phyloP scores from a whole-genome alignment of 2,329 filamentous ascomycete genomes.

The Ustulina deusta region DNA sequence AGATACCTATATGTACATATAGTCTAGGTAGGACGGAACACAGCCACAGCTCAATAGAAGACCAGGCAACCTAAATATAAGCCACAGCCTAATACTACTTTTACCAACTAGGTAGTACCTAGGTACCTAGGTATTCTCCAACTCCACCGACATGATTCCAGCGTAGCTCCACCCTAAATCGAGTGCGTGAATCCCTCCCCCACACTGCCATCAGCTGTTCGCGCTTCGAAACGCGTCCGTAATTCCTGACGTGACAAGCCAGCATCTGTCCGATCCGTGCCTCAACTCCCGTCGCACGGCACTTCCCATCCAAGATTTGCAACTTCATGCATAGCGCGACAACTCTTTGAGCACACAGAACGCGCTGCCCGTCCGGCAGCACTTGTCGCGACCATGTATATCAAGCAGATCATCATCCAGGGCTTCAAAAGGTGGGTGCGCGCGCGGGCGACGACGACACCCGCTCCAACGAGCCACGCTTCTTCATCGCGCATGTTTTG shows the following conservation, averaged over 20 bases:
- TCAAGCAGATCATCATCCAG: slow-evolving; percentile 99
- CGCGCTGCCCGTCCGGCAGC: slow-evolving; percentile 53
- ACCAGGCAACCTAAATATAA: too few species aligned
- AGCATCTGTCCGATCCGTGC: slow-evolving; percentile 28
- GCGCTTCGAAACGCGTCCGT: slow-evolving; percentile 47
- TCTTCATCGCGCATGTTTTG: slow-evolving; percentile 27
- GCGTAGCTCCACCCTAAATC: slow-evolving; percentile 19
- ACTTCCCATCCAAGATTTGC: slow-evolving; percentile 13
- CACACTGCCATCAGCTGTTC: slow-evolving; percentile 37
- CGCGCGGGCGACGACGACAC: slow-evolving; percentile 41
- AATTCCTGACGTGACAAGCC: slow-evolving; percentile 46
- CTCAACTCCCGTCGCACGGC: slow-evolving; percentile 40
- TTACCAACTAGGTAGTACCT: background rate
- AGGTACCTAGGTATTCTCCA: background rate
- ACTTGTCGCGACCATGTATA: slow-evolving; percentile 77
- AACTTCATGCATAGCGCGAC: slow-evolving; percentile 42
- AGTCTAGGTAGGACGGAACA: background rate
- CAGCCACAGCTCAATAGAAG: too few species aligned
- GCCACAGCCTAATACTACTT: slow-evolving; percentile 7
- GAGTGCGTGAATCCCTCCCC: slow-evolving; percentile 32
- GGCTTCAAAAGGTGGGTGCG: slow-evolving; percentile 91
- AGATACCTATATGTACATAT: background rate
- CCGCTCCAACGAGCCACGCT: slow-evolving; percentile 33
- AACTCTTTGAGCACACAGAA: slow-evolving; percentile 41
- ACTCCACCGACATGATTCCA: background rate